Evolutionary conservation across 2,329 filamentous ascomycete genomes (phyloP).

Genomic region (Apiospora arundinis): DNA sequence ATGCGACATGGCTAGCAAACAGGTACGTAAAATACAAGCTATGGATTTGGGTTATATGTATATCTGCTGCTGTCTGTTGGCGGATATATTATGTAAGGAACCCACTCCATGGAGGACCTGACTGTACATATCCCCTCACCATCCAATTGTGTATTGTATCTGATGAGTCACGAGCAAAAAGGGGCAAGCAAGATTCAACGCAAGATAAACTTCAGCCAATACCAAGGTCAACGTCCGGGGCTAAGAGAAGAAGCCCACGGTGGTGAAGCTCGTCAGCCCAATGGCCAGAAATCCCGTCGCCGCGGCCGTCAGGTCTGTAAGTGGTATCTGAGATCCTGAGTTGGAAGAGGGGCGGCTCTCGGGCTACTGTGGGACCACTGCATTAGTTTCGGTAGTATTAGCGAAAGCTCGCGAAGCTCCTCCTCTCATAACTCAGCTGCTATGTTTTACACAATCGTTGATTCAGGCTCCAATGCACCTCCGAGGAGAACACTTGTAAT

Average conservation of each 20-base stretch:
- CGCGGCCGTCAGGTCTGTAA: neutral
- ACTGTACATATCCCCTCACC: too few relatives aligned
- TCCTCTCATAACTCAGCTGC: neutral
- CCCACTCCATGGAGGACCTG: too few relatives aligned
- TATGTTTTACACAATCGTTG: neutral
- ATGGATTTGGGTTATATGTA: neutral
- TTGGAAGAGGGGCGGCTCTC: conserved; percentile 10
- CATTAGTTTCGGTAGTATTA: conserved; percentile 12
- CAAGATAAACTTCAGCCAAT: neutral
- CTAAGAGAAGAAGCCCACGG: neutral
- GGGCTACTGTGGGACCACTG: conserved; percentile 17
- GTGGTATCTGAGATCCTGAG: neutral
- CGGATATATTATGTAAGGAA: neutral
- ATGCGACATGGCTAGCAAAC: neutral
- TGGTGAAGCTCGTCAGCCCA: neutral
- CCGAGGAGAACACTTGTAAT: neutral
- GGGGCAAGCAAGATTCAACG: neutral
- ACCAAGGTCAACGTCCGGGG: neutral
- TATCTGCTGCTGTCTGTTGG: neutral
- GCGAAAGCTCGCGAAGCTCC: conserved; percentile 6
- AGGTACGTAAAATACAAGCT: neutral
- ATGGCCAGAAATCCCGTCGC: neutral
- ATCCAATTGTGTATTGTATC: neutral
- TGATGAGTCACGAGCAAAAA: neutral
- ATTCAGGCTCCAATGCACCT: neutral